phyloP scores from a whole-genome alignment of 148 eudicot species.

The Bassia scoparia region DNA sequence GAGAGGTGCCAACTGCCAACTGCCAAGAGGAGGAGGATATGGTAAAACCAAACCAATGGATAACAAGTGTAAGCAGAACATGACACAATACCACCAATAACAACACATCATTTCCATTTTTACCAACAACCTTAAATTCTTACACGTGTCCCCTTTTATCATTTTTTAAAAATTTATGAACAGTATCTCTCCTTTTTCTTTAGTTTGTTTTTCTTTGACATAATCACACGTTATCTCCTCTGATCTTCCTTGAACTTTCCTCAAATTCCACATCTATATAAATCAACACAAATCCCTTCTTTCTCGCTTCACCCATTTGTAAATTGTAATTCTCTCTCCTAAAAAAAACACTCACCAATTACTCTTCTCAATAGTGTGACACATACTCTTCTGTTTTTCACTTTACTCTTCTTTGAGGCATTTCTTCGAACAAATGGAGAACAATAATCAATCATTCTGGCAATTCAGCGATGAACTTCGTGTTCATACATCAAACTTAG shows the following conservation, averaged over 20 bases:
- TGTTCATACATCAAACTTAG: slow-evolving; percentile 51
- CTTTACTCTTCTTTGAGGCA: slow-evolving; percentile 14
- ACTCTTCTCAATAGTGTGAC: not conserved
- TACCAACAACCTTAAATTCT: no score
- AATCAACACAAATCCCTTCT: not conserved
- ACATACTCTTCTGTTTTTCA: not conserved
- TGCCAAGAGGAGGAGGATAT: no score
- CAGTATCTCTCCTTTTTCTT: not conserved
- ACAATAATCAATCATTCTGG: slow-evolving; percentile 71
- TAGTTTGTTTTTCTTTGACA: slow-evolving; percentile 44
- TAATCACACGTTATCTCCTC: slow-evolving; percentile 56
- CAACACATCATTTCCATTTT: no score
- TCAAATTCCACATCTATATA: not conserved
- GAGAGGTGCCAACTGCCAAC: no score
- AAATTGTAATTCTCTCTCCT: not conserved
- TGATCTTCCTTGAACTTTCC: slow-evolving; percentile 55
- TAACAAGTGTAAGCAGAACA: no score
- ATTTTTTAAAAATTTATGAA: no score
- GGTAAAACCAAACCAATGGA: no score
- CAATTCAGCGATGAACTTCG: slow-evolving; percentile 94
- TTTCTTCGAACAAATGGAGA: slow-evolving; percentile 49
- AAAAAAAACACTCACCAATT: not conserved
- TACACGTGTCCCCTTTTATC: no score
- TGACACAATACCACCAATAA: no score
- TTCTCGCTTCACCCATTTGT: slow-evolving; percentile 6